Evolutionary conservation across 495 filamentous ascomycete species (phyloP), one percentile per base, ranked within the genome.

Genomic region (Lasiosphaeriaceae sp.): DNA sequence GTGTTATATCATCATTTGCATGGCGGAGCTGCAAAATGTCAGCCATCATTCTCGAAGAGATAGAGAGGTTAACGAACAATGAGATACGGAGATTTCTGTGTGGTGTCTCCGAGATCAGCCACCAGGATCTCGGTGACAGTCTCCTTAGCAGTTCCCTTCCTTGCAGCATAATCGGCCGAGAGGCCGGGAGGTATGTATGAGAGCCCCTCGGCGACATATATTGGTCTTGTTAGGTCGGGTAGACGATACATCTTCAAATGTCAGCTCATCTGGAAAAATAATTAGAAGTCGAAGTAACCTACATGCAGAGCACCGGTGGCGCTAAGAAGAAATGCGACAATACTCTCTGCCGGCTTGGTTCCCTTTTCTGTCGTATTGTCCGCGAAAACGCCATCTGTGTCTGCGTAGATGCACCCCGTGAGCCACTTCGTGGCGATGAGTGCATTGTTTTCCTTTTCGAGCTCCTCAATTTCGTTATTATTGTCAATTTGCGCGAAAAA

Each of bases 401-500:
- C 89, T 34, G 75, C 76, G 67, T 95, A 97, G 2, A 97, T 72
- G 67, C 86, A 93, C 35, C 85, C 89, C 7, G 88, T 88, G 20
- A 84, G 74, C 89, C 92, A 97, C 69, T 87, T 88, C 17, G 75
- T 83, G 3, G 71, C 69, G 9, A 82, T 60, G 4, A 83, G 71
- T 2, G 65, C 58, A 22, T 78, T 71, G 31, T 87, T 84, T 39
- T 76, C 71, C 52, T 81, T 73, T 31, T 87, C 81, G 2, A 95
- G 65, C 64, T 96, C 90, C 63, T 97, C 94, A 23, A 99, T 73
- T 52, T 97, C 94, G 20, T 90, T 86, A 64, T 80, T 86, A 26
- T 82, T 83, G 67, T 93, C 89, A 19, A 87, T 85, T 66, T 87
- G 79, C 20, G 91, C 83, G 24, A 53, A 24, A 23, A 87, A 80